These are phyloP conservation scores for Tetrapyrgos nigripes DNA, from an alignment of 1,284 basidiomycete species.

Conservation along the genomic window DNA sequence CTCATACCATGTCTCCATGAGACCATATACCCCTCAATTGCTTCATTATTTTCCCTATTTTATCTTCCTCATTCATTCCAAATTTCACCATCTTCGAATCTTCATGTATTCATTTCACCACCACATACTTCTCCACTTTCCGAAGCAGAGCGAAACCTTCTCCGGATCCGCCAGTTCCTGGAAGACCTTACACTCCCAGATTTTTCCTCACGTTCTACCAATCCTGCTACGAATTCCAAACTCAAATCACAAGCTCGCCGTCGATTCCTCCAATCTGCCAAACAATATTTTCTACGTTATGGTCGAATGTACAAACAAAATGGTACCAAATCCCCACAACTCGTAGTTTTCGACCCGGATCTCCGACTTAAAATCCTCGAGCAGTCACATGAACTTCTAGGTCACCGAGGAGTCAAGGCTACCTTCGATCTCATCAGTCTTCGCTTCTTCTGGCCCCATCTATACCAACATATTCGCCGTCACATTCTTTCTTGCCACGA, in stretches of 20 bases:
- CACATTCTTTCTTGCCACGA: neutral
- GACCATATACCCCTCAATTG: neutral
- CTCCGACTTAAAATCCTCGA: constrained; percentile 14
- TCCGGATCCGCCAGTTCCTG: too few species aligned
- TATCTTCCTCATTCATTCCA: too few species aligned
- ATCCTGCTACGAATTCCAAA: too few species aligned
- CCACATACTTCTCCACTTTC: too few species aligned
- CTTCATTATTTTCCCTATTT: neutral
- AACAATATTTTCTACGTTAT: neutral
- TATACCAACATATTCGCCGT: constrained; percentile 30
- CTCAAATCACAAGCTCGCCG: too few species aligned
- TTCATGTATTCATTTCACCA: too few species aligned
- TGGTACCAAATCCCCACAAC: neutral
- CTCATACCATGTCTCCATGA: neutral
- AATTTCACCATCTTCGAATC: too few species aligned
- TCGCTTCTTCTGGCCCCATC: constrained; percentile 13
- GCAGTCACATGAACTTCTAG: constrained; percentile 19
- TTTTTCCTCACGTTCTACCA: too few species aligned
- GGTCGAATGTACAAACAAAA: constrained; percentile 16
- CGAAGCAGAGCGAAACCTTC: too few species aligned
- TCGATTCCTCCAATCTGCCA: constrained; percentile 21
- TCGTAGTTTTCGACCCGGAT: constrained; percentile 8
- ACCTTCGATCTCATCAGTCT: constrained; percentile 5
- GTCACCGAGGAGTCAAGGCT: constrained; percentile 11
- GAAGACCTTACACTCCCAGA: too few species aligned